Conservation (phyloP, 345 rosid genomes). For the Eucalyptus erythrocorys region DNA sequence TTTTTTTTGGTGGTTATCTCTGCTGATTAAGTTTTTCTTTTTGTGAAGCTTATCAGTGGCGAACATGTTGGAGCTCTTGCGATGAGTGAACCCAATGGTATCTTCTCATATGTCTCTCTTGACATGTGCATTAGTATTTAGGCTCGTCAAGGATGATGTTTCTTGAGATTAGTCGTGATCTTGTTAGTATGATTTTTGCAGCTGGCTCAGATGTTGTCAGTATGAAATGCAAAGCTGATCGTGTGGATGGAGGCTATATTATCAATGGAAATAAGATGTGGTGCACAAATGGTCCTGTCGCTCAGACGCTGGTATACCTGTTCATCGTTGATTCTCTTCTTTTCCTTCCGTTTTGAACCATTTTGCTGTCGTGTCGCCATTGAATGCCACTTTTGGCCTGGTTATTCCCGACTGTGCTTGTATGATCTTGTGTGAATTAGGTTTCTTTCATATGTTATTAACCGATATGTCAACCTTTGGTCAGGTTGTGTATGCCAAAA, state of each 20-base stretch:
- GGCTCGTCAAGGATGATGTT: background rate
- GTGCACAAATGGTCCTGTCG: conserved; percentile 96
- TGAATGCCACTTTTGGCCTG: background rate
- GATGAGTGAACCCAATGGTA: conserved; percentile 98
- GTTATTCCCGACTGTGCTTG: background rate
- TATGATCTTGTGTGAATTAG: background rate
- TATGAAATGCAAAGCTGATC: conserved; percentile 95
- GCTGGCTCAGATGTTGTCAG: conserved; percentile 97
- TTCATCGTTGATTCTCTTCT: background rate
- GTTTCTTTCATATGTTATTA: background rate
- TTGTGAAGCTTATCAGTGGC: conserved; percentile 84
- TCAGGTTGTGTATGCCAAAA: conserved; percentile 87
- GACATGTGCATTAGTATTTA: background rate
- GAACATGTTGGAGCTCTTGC: conserved; percentile 98
- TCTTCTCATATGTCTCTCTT: background rate
- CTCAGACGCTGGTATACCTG: conserved; percentile 72
- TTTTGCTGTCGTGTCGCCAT: background rate
- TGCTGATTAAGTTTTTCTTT: conserved; percentile 1
- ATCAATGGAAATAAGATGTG: conserved; percentile 94
- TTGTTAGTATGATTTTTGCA: conserved; percentile 7
- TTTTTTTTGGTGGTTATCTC: background rate
- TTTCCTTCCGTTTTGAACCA: background rate
- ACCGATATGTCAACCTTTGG: background rate
- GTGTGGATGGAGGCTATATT: conserved; percentile 72
- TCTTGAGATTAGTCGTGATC: background rate